Evolutionary conservation across 331 rosid species (phyloP).

Genomic region (Ulmus americana): DNA sequence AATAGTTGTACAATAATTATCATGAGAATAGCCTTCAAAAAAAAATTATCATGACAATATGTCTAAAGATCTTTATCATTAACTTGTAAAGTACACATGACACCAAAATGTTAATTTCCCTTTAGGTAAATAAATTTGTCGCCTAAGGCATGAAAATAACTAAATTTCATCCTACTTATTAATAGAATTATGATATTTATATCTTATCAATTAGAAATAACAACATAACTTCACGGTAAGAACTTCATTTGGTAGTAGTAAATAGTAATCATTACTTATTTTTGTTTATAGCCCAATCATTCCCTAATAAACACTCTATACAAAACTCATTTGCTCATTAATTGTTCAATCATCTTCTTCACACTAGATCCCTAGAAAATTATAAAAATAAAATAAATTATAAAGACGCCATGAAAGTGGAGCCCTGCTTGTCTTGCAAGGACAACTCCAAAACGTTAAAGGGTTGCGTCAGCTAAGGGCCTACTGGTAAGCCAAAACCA

Average conservation of each 20-base stretch:
- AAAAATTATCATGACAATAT: too few species aligned
- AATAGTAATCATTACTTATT: not conserved
- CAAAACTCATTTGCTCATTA: too few species aligned
- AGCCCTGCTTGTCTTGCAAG: constrained; percentile 18
- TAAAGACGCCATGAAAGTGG: constrained; percentile 24
- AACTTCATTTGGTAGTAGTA: not conserved
- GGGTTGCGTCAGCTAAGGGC: constrained; percentile 32
- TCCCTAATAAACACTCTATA: not conserved
- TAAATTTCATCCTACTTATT: too few species aligned
- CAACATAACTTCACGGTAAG: not conserved
- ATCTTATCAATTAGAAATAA: not conserved
- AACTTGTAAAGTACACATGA: too few species aligned
- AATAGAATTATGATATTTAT: too few species aligned
- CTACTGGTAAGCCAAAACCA: constrained; percentile 14
- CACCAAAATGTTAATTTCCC: too few species aligned
- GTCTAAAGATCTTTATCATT: too few species aligned
- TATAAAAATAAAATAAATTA: not conserved
- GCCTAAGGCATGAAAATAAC: too few species aligned
- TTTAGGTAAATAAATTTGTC: too few species aligned
- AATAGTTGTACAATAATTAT: too few species aligned
- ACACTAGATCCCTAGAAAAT: not conserved
- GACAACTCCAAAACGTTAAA: constrained; percentile 24
- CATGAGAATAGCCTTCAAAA: too few species aligned
- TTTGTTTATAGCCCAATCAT: constrained; percentile 3
- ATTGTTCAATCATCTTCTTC: too few species aligned